A percentile compares a stretch with the other conserved stretches of the same genome.
Evolutionary conservation across 495 filamentous ascomycete species (phyloP).

Genomic region (Talaromyces proteolyticus): DNA sequence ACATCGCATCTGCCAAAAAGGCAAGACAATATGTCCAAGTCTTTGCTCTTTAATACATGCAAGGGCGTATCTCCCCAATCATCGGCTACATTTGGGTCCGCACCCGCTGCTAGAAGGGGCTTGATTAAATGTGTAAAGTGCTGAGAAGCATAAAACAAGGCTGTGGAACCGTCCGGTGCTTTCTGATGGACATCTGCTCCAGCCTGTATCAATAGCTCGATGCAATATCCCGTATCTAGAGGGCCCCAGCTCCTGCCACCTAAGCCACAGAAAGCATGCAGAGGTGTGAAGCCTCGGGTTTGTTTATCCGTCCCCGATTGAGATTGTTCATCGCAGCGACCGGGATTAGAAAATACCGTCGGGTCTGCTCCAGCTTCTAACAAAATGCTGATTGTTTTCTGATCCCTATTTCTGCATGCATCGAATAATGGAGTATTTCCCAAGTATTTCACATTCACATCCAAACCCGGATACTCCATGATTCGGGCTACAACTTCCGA

Average conservation of each 20-base stretch:
- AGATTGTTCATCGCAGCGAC: too few relatives aligned
- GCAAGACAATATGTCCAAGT: constrained; percentile 8
- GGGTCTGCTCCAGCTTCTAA: constrained; percentile 18
- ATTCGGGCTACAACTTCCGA: constrained; percentile 7
- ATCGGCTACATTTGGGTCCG: constrained; percentile 9
- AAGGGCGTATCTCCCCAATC: constrained; percentile 10
- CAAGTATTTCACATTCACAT: constrained; percentile 10
- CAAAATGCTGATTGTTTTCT: constrained; percentile 10
- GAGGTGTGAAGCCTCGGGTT: constrained; percentile 12
- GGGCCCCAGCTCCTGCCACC: neutral
- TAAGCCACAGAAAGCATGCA: constrained; percentile 11
- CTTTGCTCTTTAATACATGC: constrained; percentile 8
- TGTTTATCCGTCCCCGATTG: neutral
- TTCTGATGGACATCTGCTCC: constrained; percentile 13
- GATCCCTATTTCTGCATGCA: constrained; percentile 10
- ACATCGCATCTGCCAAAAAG: constrained; percentile 7
- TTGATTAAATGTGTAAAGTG: constrained; percentile 6
- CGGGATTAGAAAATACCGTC: constrained; percentile 6
- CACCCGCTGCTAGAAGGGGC: constrained; percentile 10
- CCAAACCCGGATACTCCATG: constrained; percentile 8
- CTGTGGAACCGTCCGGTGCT: constrained; percentile 7
- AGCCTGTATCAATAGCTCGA: constrained; percentile 10
- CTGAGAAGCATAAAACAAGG: constrained; percentile 10
- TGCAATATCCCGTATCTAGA: constrained; percentile 2
- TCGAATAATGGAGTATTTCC: constrained; percentile 10